These are phyloP conservation scores for Tulasnella calospora DNA, from an alignment of 768 basidiomycete species.

Conservation along the genomic window DNA sequence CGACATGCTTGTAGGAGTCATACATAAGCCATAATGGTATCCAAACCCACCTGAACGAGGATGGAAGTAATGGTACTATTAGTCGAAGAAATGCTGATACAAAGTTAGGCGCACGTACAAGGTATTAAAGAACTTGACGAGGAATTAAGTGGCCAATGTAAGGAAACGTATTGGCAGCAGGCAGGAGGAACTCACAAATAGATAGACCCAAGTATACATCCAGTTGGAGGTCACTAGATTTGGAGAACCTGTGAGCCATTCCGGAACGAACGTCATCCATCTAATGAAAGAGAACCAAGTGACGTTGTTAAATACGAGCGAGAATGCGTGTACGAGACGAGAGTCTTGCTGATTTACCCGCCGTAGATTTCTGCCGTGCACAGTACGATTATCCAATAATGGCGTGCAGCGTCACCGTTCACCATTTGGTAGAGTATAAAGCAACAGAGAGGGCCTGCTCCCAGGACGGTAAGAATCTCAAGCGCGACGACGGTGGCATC, in stretches of 20 bases:
- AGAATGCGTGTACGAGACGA: neutral
- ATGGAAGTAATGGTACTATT: neutral
- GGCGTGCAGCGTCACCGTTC: constrained; percentile 54
- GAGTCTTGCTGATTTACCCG: constrained; percentile 45
- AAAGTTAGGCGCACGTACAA: constrained; percentile 49
- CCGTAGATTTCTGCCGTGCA: constrained; percentile 75
- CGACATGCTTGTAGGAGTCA: constrained; percentile 71
- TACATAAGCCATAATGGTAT: constrained; percentile 72
- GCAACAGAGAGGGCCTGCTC: constrained; percentile 65
- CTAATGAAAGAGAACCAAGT: constrained; percentile 35
- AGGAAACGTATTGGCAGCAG: no score
- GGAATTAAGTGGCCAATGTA: neutral
- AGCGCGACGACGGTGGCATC: constrained; percentile 78
- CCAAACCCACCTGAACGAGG: constrained; percentile 61
- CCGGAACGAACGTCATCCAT: constrained; percentile 87
- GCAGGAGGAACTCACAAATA: constrained; percentile 52
- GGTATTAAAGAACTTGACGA: constrained; percentile 65
- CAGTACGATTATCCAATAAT: constrained; percentile 74
- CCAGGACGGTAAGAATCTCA: constrained; percentile 75
- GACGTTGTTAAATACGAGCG: neutral
- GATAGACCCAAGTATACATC: constrained; percentile 74
- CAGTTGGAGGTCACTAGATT: constrained; percentile 66
- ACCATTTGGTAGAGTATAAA: constrained; percentile 65
- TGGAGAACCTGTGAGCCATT: constrained; percentile 73
- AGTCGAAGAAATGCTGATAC: constrained; percentile 12